Evolutionary conservation across 495 filamentous ascomycete species (phyloP), one percentile per base, ranked within the genome.

Genomic region (Penicillium antarcticum): DNA sequence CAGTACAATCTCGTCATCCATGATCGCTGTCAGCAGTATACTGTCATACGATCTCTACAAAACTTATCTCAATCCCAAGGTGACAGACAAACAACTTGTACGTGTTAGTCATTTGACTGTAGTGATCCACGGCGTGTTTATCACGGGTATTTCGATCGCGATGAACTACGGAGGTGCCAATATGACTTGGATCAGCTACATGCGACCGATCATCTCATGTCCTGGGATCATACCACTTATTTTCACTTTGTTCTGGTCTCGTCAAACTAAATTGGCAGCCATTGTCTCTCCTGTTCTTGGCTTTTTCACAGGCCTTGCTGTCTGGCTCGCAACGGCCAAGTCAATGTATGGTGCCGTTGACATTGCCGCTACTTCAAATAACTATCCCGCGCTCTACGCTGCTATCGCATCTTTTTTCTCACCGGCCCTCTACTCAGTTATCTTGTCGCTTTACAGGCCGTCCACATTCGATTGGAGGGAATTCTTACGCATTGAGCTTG

Each of bases 41-140:
- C 55, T 74, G 19, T 70, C 71, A 8, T 74, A 71, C 32, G 71
- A 74, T 40, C 26, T 74, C 33, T 82, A 77, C 58, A 77, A 80
- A 56, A 80, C 77, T 16, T 81, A 82, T 58, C 55, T 81, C 61
- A 80, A 82, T 49, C 71, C 71, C 0, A 51, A 62, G 9, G 71
- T 66, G 2, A 59, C 58, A 0, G 70, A 72, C 52, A 65, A 63
- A 18, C 52, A 60, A 8, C 58, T 74, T n/a, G 59, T 74, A 2
- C 52, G 48, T 3, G 66, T 71, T 23, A 69, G 65, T 34, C 71
- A 74, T 37, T 23, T 72, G 10, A 60, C 65, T 8, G 70, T 74
- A 0, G 58, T 72, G 0, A 58, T 68, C n/a, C 66, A 70, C 17
- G 70, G 67, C 11, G 48, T 73, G 1, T 70, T 74, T 47, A 69